These are phyloP conservation scores for Barnettozyma botsteinii DNA, from an alignment of 805 yeast species.

Conservation along the genomic window DNA sequence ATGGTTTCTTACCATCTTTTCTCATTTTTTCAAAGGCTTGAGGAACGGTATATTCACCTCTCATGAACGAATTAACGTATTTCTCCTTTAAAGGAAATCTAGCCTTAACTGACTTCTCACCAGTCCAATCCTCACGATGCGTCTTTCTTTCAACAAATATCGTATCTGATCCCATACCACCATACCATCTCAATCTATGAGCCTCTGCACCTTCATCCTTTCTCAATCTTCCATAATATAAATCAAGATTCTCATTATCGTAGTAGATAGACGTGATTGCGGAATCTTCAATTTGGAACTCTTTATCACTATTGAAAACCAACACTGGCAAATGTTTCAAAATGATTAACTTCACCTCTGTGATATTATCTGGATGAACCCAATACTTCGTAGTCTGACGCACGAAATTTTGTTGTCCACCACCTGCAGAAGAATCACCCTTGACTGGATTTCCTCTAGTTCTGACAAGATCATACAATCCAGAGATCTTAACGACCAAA, in stretches of 20 bases:
- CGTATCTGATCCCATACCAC: slow-evolving; percentile 91
- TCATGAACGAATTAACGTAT: slow-evolving; percentile 76
- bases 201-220: slow-evolving; percentile 99
- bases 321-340: slow-evolving; percentile 94
- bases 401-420: slow-evolving; percentile 94
- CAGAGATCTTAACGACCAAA: slow-evolving; percentile 83
- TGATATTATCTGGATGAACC: slow-evolving; percentile 99
- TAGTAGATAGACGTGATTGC: slow-evolving; percentile 97
- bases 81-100: slow-evolving; percentile 90
- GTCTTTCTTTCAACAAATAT: slow-evolving; percentile 96
- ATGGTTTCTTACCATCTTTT: slow-evolving; percentile 83
- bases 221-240: slow-evolving; percentile 89
- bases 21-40: slow-evolving; percentile 91
- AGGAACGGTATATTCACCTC: slow-evolving; percentile 78
- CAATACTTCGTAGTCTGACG: slow-evolving; percentile 98
- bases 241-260: slow-evolving; percentile 83
- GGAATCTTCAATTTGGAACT: slow-evolving; percentile 88
- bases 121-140: slow-evolving; percentile 99
- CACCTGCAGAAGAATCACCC: slow-evolving; percentile 98
- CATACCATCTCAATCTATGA: slow-evolving; percentile 97
- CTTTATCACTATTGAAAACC: slow-evolving; percentile 94
- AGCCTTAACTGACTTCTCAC: slow-evolving; percentile 98
- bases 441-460: slow-evolving; percentile 93
- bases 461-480: slow-evolving; percentile 84
- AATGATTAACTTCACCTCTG: slow-evolving; percentile 88